Evolutionary conservation across 2,329 filamentous ascomycete species (phyloP).

Genomic region (Cladosporium sp.): DNA sequence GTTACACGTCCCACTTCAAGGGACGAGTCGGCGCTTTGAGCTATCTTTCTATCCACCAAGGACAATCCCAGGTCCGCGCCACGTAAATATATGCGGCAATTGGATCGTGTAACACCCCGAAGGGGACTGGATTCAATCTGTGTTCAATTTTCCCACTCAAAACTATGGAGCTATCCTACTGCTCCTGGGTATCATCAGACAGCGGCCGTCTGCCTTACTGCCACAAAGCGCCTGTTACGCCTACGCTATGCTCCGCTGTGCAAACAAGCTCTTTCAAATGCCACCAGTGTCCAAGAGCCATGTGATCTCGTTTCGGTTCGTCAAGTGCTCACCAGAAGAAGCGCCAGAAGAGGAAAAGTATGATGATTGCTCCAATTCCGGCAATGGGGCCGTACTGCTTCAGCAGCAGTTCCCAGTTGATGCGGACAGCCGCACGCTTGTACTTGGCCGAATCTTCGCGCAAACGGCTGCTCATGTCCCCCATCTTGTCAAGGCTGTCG

Average conservation of each 20-base stretch:
- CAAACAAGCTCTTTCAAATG: slow-evolving; percentile 14
- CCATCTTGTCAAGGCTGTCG: slow-evolving; percentile 93
- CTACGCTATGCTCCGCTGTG: slow-evolving; percentile 23
- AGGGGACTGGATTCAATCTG: slow-evolving; percentile 1
- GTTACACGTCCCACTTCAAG: too few relatives aligned
- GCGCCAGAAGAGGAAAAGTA: slow-evolving; percentile 86
- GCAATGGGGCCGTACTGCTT: slow-evolving; percentile 96
- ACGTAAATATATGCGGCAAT: background rate
- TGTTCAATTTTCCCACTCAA: slow-evolving; percentile 7
- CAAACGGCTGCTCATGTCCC: slow-evolving; percentile 81
- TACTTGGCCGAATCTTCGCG: slow-evolving; percentile 95
- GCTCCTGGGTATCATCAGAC: slow-evolving; percentile 24
- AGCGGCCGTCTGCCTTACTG: slow-evolving; percentile 14
- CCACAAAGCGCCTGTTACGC: slow-evolving; percentile 15
- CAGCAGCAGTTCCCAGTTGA: slow-evolving; percentile 94
- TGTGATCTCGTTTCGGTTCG: background rate
- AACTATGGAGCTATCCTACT: slow-evolving; percentile 14
- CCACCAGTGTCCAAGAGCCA: background rate
- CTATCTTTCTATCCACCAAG: slow-evolving; percentile 18
- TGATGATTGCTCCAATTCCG: slow-evolving; percentile 72
- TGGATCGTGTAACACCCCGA: background rate
- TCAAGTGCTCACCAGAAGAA: slow-evolving; percentile 74
- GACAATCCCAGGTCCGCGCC: background rate
- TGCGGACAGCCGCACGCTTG: slow-evolving; percentile 82
- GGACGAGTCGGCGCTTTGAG: slow-evolving; percentile 22